phyloP scores from a whole-genome alignment of 805 yeast genomes.

The Priceomyces castillae region DNA sequence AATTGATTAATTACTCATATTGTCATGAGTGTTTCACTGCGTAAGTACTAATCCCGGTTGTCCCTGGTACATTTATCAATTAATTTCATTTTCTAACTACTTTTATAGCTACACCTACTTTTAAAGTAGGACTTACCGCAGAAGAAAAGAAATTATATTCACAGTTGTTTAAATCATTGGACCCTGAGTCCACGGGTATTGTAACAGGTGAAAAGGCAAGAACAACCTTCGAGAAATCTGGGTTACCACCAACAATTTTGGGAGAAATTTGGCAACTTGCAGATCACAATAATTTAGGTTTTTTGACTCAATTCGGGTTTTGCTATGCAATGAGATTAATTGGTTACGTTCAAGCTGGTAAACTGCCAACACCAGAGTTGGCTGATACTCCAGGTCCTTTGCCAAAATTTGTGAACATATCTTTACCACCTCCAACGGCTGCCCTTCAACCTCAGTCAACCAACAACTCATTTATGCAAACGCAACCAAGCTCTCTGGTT shows the following conservation, averaged over 20 bases:
- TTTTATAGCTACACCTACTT: conserved; percentile 27
- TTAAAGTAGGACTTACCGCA: conserved; percentile 52
- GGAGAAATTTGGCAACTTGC: conserved; percentile 95
- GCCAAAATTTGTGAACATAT: conserved; percentile 53
- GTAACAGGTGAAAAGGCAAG: conserved; percentile 88
- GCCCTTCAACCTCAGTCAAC: conserved; percentile 36
- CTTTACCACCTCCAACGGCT: conserved; percentile 13
- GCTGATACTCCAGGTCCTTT: conserved; percentile 60
- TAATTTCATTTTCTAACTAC: conserved; percentile 2
- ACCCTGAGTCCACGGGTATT: conserved; percentile 72
- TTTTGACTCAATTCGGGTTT: conserved; percentile 75
- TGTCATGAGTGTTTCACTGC: conserved; percentile 25
- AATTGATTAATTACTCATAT: neutral
- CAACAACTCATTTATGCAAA: conserved; percentile 39
- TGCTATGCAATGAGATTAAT: conserved; percentile 84
- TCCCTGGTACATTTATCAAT: neutral
- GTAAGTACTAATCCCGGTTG: conserved; percentile 16
- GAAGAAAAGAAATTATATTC: conserved; percentile 77
- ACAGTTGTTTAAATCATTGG: conserved; percentile 75
- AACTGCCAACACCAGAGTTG: conserved; percentile 48
- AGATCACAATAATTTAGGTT: conserved; percentile 87
- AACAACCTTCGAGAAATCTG: conserved; percentile 79
- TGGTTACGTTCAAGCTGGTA: conserved; percentile 81
- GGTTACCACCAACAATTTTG: conserved; percentile 69
- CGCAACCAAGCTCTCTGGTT: conserved; percentile 37